Base-by-base conservation (phyloP, 2,329 filamentous ascomycete genomes). In the Fusarium compactum region DNA sequence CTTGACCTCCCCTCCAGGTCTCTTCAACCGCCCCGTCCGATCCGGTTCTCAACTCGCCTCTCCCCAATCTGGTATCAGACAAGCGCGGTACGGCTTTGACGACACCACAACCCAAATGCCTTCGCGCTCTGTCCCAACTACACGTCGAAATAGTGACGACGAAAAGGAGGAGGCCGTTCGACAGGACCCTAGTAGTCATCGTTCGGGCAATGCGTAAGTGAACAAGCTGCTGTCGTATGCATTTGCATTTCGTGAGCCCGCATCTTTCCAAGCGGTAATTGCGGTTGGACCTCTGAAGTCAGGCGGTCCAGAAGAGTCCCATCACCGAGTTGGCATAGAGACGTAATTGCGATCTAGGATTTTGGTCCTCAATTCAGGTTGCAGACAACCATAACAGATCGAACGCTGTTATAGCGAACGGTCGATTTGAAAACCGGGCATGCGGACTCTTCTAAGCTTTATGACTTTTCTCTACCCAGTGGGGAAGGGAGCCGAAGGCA, bases 71-170 rank as follows among this genome's bases (percentile, higher is more conserved):
- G 88, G 88, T 48, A 84, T 89, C 67, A 83, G 86, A 72, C 89
- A 87, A 67, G 86, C 85, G 67, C 84, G 86, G 58, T 89, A 89
- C 64, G 84, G 85, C 46, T 87, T 86, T 73, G 78, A 80, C 22
- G 78, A 80, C 20, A 72, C 77, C 86, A 83, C 93, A 47, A 91
- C 93, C 29, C 73, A 78, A 86, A 83, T 93, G 50, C 92, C 93
- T 18, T 95, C 94, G 15, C 92, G 94, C 73, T 98, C 95, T 27
- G 91, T 97, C 53, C 94, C 95, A 48, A 90, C 89, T 30, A 96
- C 95, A 67, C 89, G 95, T 71, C 92, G 95, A 71, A 97, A 97
- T 78, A 98, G 95, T 57, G 92, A 98, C 78, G 92, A 95, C 73
- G 93, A 97, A 76, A 94, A 95, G 77, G 92, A 94, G 77, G 89